Conservation (phyloP, 2,329 filamentous ascomycete genomes). For the Sporothrix luriei region DNA sequence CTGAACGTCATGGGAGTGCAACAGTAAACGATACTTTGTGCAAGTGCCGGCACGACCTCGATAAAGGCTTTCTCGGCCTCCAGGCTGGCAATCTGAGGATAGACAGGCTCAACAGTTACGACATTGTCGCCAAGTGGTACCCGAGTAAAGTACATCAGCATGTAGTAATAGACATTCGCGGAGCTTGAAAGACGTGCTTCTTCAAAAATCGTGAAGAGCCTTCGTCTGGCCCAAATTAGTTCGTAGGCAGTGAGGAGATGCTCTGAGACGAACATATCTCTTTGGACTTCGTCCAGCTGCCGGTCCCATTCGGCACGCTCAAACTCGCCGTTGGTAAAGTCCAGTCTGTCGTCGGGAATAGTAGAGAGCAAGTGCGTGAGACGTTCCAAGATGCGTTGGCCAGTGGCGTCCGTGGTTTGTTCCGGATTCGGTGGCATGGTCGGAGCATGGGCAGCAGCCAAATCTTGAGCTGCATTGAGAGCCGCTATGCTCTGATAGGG, state of each 20-base stretch:
- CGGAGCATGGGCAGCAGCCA: too few species aligned
- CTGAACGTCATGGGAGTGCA: neutral
- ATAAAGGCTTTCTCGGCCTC: neutral
- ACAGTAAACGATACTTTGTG: neutral
- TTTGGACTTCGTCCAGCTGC: neutral
- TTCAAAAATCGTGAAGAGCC: neutral
- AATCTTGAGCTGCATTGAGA: too few species aligned
- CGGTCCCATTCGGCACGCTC: neutral
- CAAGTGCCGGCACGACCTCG: neutral
- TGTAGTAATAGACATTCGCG: neutral
- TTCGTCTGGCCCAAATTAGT: neutral
- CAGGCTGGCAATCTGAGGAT: too few species aligned
- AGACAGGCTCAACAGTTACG: neutral
- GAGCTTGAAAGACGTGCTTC: neutral
- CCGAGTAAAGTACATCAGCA: neutral
- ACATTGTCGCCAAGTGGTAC: neutral
- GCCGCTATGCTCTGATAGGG: too few species aligned
- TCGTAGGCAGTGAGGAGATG: neutral
- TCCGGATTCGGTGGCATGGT: too few species aligned
- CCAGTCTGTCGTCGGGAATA: neutral
- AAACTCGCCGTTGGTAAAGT: neutral
- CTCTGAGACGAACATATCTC: neutral
- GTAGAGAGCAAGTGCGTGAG: too few species aligned
- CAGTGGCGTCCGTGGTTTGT: too few species aligned
- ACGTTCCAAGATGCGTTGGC: too few species aligned